Evolutionary conservation across 106 monocot genomes (phyloP).

Genomic region (Dioscorea dumetorum): DNA sequence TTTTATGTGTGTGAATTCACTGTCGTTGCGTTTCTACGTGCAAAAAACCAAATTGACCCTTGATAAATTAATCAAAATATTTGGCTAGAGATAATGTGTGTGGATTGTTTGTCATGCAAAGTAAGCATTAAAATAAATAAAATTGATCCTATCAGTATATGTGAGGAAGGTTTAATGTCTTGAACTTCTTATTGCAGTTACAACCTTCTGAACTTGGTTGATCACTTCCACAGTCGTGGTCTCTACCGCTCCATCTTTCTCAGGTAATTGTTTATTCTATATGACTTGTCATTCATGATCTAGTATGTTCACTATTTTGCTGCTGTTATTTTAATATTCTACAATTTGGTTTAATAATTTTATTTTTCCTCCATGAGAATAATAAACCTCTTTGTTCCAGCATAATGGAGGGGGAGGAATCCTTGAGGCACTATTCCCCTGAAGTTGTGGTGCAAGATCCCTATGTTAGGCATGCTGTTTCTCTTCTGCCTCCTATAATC

Average conservation of each 20-base stretch:
- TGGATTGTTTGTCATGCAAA: no score
- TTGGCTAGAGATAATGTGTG: no score
- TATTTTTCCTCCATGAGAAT: slow-evolving; percentile 2
- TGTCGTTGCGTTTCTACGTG: no score
- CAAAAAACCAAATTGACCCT: no score
- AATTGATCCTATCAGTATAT: no score
- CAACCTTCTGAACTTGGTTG: slow-evolving; percentile 83
- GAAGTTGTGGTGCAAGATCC: slow-evolving; percentile 58
- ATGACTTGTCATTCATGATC: not conserved
- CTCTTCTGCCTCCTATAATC: slow-evolving; percentile 57
- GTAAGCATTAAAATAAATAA: no score
- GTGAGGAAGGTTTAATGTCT: no score
- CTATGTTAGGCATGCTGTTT: slow-evolving; percentile 33
- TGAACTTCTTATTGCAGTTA: slow-evolving; percentile 42
- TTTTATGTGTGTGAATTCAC: no score
- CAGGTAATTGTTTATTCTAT: slow-evolving; percentile 40
- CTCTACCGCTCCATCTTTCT: slow-evolving; percentile 88
- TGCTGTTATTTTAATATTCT: not conserved
- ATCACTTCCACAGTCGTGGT: slow-evolving; percentile 90
- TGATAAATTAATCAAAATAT: no score
- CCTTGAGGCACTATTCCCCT: slow-evolving; percentile 74
- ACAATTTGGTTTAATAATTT: slow-evolving; percentile 4
- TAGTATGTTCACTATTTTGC: not conserved
- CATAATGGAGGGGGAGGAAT: slow-evolving; percentile 98
- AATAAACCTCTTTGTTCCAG: slow-evolving; percentile 27